Evolutionary conservation across 2,329 filamentous ascomycete species (phyloP).

Genomic region (Macrophomina tecta): DNA sequence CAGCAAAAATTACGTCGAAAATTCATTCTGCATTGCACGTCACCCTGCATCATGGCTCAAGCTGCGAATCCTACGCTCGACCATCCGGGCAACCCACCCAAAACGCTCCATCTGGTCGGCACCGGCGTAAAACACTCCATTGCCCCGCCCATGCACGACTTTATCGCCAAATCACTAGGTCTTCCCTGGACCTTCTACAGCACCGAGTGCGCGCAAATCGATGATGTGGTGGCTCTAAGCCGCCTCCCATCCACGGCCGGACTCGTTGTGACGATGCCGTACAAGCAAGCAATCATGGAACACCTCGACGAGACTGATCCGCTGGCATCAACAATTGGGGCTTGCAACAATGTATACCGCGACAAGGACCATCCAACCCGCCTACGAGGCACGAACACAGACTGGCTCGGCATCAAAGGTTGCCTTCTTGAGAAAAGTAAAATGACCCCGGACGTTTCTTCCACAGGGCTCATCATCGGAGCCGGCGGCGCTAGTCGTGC

Average conservation of each 20-base stretch:
- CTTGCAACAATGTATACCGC: constrained; percentile 47
- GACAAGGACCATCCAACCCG: constrained; percentile 31
- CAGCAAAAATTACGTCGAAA: too few relatives aligned
- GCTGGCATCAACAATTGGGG: constrained; percentile 44
- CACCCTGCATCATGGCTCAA: too few relatives aligned
- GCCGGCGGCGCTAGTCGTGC: constrained; percentile 52
- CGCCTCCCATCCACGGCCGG: constrained; percentile 39
- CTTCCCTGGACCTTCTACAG: constrained; percentile 46
- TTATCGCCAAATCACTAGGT: constrained; percentile 44
- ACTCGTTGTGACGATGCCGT: constrained; percentile 52
- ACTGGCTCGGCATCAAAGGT: constrained; percentile 51
- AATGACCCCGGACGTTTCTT: constrained; percentile 32
- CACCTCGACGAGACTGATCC: constrained; percentile 48
- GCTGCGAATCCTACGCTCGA: too few relatives aligned
- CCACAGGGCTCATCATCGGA: constrained; percentile 47
- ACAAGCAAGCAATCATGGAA: constrained; percentile 46
- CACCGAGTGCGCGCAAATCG: constrained; percentile 43
- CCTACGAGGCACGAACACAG: constrained; percentile 51
- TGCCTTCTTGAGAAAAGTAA: constrained; percentile 38
- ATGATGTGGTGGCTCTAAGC: constrained; percentile 42
- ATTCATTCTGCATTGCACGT: too few relatives aligned
- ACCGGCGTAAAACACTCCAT: constrained; percentile 51
- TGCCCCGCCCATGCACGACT: constrained; percentile 49
- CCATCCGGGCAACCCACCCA: too few relatives aligned
- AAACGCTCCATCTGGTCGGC: constrained; percentile 45